phyloP scores from a whole-genome alignment of 2,329 filamentous ascomycete genomes.

The Teratosphaeria zuluensis region DNA sequence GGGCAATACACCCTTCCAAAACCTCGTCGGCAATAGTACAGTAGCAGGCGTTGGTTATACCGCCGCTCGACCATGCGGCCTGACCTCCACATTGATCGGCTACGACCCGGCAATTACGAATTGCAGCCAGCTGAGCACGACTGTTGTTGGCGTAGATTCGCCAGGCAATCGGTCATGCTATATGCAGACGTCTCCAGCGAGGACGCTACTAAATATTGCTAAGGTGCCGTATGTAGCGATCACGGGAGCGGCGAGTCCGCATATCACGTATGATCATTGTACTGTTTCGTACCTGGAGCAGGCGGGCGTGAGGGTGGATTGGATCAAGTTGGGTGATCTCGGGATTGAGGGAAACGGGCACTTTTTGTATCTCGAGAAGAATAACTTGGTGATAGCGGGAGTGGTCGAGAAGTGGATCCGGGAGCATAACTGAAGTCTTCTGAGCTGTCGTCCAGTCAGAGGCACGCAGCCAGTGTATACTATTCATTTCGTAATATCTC shows the following conservation, averaged over 20 bases:
- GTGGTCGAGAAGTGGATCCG: conserved; percentile 22
- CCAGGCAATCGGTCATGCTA: background rate
- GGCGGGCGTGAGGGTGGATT: conserved; percentile 33
- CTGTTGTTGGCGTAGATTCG: background rate
- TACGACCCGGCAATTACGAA: background rate
- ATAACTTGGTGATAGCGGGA: conserved; percentile 34
- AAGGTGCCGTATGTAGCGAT: conserved; percentile 41
- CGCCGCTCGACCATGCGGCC: conserved; percentile 21
- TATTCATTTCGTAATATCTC: background rate
- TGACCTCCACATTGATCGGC: conserved; percentile 16
- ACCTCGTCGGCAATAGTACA: conserved; percentile 14
- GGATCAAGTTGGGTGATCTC: conserved; percentile 27
- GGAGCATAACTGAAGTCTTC: no score
- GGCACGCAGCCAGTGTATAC: no score
- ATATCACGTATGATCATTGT: conserved; percentile 47
- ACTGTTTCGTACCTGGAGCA: conserved; percentile 45
- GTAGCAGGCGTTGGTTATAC: conserved; percentile 6
- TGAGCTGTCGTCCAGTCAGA: no score
- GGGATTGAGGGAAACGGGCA: conserved; percentile 47
- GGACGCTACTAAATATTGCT: conserved; percentile 40
- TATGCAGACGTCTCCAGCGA: conserved; percentile 28
- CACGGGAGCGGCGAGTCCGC: conserved; percentile 46
- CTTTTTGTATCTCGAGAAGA: conserved; percentile 46
- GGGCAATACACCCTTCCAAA: conserved; percentile 41
- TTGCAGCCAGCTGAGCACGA: background rate